Evolutionary conservation across 108 stramenopile species (phyloP).

Genomic region (Cylindrotheca fusiformis): DNA sequence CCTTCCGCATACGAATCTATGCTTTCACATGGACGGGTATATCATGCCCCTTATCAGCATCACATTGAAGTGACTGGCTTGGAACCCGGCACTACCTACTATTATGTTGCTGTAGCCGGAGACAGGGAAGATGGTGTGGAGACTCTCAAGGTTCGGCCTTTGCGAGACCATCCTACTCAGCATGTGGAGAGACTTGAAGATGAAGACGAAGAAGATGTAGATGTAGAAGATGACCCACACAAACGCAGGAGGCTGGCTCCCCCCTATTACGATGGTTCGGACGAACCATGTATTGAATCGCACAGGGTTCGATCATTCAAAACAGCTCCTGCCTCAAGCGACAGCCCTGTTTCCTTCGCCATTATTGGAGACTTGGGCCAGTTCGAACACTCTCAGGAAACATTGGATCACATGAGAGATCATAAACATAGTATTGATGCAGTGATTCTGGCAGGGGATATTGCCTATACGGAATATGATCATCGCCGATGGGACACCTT

Average conservation of each 20-base stretch:
- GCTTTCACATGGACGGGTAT: conserved; percentile 1
- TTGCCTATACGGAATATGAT: conserved; percentile 76
- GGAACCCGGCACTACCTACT: conserved; percentile 53
- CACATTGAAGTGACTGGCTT: conserved; percentile 50
- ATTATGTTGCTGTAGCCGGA: conserved; percentile 37
- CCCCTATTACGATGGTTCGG: conserved; percentile 30
- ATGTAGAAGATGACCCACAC: conserved; percentile 11
- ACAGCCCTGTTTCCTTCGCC: conserved; percentile 26
- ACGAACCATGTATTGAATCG: conserved; percentile 21
- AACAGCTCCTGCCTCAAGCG: conserved; percentile 31
- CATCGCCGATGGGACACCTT: too few relatives aligned
- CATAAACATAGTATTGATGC: conserved; percentile 40
- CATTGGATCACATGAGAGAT: conserved; percentile 33
- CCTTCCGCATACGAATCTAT: conserved; percentile 23
- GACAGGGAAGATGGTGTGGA: too few relatives aligned
- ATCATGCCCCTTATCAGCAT: conserved; percentile 38
- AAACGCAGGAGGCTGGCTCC: conserved; percentile 12
- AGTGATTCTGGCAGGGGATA: conserved; percentile 72
- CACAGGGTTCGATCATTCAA: conserved; percentile 34
- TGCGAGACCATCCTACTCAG: conserved; percentile 5
- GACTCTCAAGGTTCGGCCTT: conserved; percentile 4
- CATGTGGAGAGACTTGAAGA: too few relatives aligned
- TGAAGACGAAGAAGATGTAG: conserved; percentile 11
- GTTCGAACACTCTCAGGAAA: conserved; percentile 41
- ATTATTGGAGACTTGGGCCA: conserved; percentile 54